Conservation (phyloP, 2,329 filamentous ascomycete species). For the Xylaria sp. region DNA sequence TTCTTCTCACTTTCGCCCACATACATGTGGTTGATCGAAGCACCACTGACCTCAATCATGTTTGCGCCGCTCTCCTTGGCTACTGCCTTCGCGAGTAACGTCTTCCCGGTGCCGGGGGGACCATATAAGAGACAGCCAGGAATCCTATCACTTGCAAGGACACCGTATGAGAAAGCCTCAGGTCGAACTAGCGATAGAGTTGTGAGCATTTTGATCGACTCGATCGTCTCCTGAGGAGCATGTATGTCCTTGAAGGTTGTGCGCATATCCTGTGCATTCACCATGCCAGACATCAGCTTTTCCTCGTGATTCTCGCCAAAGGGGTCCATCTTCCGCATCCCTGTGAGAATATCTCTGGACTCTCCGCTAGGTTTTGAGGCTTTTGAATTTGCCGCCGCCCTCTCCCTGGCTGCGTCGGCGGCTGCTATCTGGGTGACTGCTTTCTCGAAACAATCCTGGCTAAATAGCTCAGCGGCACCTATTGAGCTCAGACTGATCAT, state of each 20-base stretch:
- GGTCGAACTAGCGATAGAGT: constrained; percentile 87
- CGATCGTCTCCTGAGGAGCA: constrained; percentile 82
- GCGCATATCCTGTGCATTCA: constrained; percentile 82
- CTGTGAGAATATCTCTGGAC: constrained; percentile 41
- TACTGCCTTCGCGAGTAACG: constrained; percentile 74
- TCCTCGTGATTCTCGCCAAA: constrained; percentile 80
- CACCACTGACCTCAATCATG: constrained; percentile 88
- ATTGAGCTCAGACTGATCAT: constrained; percentile 44
- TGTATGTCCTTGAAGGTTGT: constrained; percentile 92
- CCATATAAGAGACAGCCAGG: constrained; percentile 90
- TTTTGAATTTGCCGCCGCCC: constrained; percentile 6
- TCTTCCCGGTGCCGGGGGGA: constrained; percentile 83
- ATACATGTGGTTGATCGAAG: constrained; percentile 95
- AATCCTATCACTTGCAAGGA: constrained; percentile 90
- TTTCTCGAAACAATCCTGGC: constrained; percentile 34
- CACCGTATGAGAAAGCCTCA: constrained; percentile 95
- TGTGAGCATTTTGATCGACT: constrained; percentile 88
- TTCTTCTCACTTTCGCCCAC: constrained; percentile 98
- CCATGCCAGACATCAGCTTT: constrained; percentile 81
- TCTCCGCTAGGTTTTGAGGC: not conserved
- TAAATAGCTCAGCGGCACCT: constrained; percentile 36
- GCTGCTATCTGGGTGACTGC: constrained; percentile 36
- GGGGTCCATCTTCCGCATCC: constrained; percentile 51
- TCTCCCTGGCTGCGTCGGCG: constrained; percentile 43
- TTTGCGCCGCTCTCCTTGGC: constrained; percentile 75